Base-by-base conservation (phyloP, 1,139 yeast species). In the Hansenula lynferdii region DNA sequence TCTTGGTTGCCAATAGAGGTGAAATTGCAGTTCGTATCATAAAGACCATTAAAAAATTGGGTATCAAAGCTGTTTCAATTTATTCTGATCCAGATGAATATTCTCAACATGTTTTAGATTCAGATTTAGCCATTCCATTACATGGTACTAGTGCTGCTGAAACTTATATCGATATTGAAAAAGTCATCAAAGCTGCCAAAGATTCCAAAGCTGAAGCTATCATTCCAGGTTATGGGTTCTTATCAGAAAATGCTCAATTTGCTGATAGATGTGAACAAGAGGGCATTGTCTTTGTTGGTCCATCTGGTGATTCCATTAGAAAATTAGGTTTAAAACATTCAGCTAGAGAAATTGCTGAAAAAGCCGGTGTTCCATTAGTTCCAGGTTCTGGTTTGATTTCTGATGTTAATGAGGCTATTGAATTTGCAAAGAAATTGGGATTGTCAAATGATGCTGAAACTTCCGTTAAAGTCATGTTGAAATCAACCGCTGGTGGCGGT, bases 401-500 rank as follows among this genome's bases (percentile, higher is more conserved):
- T 4, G 67, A 76, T 44, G 72, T 87, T 8, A 72, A 72, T 17
- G 96, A 85, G 53, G 97, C 97, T 5, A 68, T 70, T 42, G 71
- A 67, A 43, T 75, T 82, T 47, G 97, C 97, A n/a, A 80, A 75
- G 18, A 67, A 76, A 50, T 70, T 92, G 40, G 61, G 60, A 15
- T 31, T 53, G 25, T 51, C 57, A 10, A 87, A 80, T 45, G 92
- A 86, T 56, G 97, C 98, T 20, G 49, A 50, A 32, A 53, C 53
- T 30, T 53, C 57, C 6, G 53, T 51, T 21, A 53, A 53, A 42
- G 77, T 92, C 32, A 92, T 92, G 97, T 85, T 92, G 39, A 92
- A 92, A 64, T 85, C 96, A 17, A 90, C 97, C 45, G 97, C 97
- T 26, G 98, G 98, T 60, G 98, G 98, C 54, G 98, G 98, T 61